Conservation (phyloP, 257 asterid species). For the Paraleonurus japonicus region DNA sequence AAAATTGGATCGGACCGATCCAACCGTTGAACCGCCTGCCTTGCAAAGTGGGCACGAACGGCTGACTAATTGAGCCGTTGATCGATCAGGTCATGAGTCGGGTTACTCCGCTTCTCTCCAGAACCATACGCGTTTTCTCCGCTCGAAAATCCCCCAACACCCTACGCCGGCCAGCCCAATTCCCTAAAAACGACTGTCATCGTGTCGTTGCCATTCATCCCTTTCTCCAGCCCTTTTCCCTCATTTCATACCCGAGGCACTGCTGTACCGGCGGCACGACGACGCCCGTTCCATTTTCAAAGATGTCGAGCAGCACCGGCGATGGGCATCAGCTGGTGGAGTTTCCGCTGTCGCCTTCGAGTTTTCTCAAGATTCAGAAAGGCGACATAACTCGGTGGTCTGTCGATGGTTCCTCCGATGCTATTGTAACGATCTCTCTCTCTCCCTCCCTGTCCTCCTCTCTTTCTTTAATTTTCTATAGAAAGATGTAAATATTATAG, state of each 20-base stretch:
- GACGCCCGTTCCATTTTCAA: constrained; percentile 39
- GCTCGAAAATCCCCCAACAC: constrained; percentile 21
- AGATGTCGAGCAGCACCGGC: constrained; percentile 51
- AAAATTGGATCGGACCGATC: too few relatives aligned
- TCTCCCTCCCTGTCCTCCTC: constrained; percentile 5
- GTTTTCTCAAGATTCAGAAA: constrained; percentile 59
- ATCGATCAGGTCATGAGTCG: constrained; percentile 8
- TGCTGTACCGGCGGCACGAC: constrained; percentile 17
- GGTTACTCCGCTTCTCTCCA: constrained; percentile 15
- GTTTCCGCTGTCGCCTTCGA: constrained; percentile 55
- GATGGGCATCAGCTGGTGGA: constrained; percentile 26
- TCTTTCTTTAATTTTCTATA: background rate
- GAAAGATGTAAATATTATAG: background rate
- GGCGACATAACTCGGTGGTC: constrained; percentile 93
- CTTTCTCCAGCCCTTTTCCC: constrained; percentile 31
- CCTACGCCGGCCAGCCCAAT: constrained; percentile 14
- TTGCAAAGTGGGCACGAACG: too few relatives aligned
- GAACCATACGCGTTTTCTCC: constrained; percentile 26
- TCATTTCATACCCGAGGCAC: constrained; percentile 25
- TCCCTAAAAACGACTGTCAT: background rate
- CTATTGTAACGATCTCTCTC: constrained; percentile 55
- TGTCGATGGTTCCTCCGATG: constrained; percentile 85
- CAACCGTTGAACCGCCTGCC: too few relatives aligned
- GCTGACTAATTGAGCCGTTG: too few relatives aligned
- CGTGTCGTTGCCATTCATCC: constrained; percentile 21